A percentile compares a stretch with the other conserved stretches of the same genome.
Conservation (phyloP, 345 rosid species). For the Sonneratia caseolaris region DNA sequence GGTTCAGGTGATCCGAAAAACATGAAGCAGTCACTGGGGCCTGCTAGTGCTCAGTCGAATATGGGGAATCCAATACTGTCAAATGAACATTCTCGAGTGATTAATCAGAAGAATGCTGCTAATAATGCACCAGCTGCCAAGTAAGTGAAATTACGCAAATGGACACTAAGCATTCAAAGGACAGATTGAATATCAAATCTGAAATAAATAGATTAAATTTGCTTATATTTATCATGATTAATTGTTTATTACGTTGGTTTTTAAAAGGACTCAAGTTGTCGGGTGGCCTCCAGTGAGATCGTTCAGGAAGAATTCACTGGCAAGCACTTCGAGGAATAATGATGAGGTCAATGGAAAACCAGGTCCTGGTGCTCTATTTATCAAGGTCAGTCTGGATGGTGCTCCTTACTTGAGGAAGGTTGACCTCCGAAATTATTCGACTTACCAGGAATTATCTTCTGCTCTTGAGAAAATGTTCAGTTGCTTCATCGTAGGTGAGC, state of each 20-base stretch:
- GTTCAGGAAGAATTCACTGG: slow-evolving; percentile 60
- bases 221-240: not conserved
- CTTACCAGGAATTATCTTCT: slow-evolving; percentile 63
- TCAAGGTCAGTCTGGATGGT: slow-evolving; percentile 94
- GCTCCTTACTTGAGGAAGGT: slow-evolving; percentile 92
- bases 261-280: slow-evolving; percentile 70
- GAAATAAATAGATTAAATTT: not conserved
- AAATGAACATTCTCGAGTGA: slow-evolving; percentile 29
- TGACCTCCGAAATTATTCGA: slow-evolving; percentile 57
- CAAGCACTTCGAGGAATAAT: slow-evolving; percentile 42
- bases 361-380: slow-evolving; percentile 54
- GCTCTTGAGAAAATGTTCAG: slow-evolving; percentile 87
- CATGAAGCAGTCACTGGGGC: slow-evolving; percentile 23
- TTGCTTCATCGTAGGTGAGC: slow-evolving; percentile 1
- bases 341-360: slow-evolving; percentile 90
- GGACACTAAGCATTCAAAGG: not conserved
- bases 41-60: not conserved
- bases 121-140: slow-evolving; percentile 57
- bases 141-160: slow-evolving; percentile 28
- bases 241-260: not conserved
- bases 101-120: slow-evolving; percentile 34
- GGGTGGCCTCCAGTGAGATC: slow-evolving; percentile 96
- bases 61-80: slow-evolving; percentile 12
- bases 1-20: slow-evolving; percentile 32
- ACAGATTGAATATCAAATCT: not conserved